phyloP scores from a whole-genome alignment of 148 eudicot genomes.

The Cornus suecica region DNA sequence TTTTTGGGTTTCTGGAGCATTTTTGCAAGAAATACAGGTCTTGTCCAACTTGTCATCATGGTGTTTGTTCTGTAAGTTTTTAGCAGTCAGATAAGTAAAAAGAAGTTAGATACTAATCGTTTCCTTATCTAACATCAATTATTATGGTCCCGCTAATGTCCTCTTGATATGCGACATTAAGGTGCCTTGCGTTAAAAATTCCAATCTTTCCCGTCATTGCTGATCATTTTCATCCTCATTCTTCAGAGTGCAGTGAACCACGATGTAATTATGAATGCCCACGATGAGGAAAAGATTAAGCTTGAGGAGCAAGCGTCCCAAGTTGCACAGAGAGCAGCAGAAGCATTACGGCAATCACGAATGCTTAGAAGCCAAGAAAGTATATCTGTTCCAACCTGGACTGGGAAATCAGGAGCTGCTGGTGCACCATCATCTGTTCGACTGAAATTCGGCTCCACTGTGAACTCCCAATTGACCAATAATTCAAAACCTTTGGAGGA shows the following conservation, averaged over 20 bases:
- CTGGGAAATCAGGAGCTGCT: conserved; percentile 85
- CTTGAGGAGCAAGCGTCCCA: conserved; percentile 83
- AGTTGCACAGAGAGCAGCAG: conserved; percentile 92
- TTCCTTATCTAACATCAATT: not conserved
- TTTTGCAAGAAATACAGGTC: not conserved
- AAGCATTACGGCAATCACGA: conserved; percentile 85
- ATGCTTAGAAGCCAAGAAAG: conserved; percentile 78
- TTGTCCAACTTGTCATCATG: not conserved
- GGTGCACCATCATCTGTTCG: conserved; percentile 83
- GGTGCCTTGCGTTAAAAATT: not conserved
- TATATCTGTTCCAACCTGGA: conserved; percentile 86
- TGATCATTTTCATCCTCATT: conserved; percentile 6
- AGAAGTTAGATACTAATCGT: too few relatives aligned
- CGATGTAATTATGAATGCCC: conserved; percentile 83
- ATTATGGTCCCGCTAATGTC: not conserved
- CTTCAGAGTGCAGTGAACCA: conserved; percentile 93
- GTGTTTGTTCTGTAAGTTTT: not conserved
- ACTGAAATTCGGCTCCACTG: conserved; percentile 78
- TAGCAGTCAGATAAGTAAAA: not conserved
- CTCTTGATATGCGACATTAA: not conserved
- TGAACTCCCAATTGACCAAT: conserved; percentile 52
- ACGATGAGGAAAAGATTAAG: conserved; percentile 76
- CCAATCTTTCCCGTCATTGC: not conserved
- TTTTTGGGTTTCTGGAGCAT: not conserved
- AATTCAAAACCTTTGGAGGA: conserved; percentile 32